These are phyloP conservation scores for Aristolochia fimbriata DNA, from an alignment of 164 flowering plant genomes.

Conservation along the genomic window DNA sequence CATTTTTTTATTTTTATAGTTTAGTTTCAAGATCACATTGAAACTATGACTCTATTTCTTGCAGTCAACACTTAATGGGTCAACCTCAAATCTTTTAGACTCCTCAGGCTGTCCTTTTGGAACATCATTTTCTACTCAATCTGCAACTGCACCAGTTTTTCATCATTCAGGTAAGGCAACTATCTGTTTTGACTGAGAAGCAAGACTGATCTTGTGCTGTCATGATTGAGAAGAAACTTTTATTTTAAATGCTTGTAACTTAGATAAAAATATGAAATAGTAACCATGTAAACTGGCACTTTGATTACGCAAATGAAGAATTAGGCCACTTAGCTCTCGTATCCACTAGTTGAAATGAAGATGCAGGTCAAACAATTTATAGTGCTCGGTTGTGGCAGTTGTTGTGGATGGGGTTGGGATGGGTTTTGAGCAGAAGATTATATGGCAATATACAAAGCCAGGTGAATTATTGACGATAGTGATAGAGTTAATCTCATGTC, in stretches of 20 bases:
- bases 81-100: conserved; percentile 68
- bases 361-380: background rate
- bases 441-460: too few relatives aligned
- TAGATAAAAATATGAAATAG: too few relatives aligned
- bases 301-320: background rate
- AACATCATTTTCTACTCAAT: conserved; percentile 63
- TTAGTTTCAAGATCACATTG: background rate
- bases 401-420: too few relatives aligned
- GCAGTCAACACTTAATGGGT: conserved; percentile 66
- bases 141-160: conserved; percentile 63
- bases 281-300: background rate
- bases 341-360: background rate
- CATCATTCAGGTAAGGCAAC: conserved; percentile 55
- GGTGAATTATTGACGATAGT: too few relatives aligned
- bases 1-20: too few relatives aligned
- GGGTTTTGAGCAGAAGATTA: too few relatives aligned
- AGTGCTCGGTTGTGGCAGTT: too few relatives aligned
- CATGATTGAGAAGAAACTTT: too few relatives aligned
- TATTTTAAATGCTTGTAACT: background rate
- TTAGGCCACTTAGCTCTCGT: too few relatives aligned
- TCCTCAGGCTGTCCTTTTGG: conserved; percentile 53
- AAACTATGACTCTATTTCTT: conserved; percentile 3
- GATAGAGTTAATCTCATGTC: too few relatives aligned
- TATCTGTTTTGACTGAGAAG: too few relatives aligned
- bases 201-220: too few relatives aligned